Evolutionary conservation across 768 basidiomycete genomes (phyloP), one percentile per base, ranked within the genome.

Genomic region (Trametes sanguinea): DNA sequence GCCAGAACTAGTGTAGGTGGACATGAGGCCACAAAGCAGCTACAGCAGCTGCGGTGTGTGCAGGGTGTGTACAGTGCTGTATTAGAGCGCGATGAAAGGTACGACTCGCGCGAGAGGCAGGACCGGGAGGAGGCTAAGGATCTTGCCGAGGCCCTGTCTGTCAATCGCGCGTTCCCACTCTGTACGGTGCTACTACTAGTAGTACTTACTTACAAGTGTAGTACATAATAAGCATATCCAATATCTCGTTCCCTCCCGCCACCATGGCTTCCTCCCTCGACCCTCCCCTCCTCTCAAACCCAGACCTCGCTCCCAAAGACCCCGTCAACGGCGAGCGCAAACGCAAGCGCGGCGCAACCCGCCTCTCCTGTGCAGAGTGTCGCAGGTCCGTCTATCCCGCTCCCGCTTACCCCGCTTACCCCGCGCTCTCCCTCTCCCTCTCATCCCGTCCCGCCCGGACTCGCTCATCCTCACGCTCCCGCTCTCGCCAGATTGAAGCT

Each of bases 351-450:
- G 89, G 89, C 42, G 89, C 90, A 6, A 89, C 87, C 5, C 82
- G 90, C 45, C 80, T 91, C 48, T 90, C 88, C 11, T 92, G 90
- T 69, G 90, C 90, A 29, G 90, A 92, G 66, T 92, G 90, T 70
- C 81, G 90, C 71, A 82, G 90, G 89, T 87, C 62, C 44, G 73
- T 62, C 53, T 32, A 29, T 29, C 9, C 29, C 27, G 16, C 16
- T 33, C 63, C 50, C 57, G 8, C 42, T 6, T 14, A 13, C 42
- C 16, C 22, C 22, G 22, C 22, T 22, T 22, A 22, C 22, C 22
- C 22, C 22, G 22, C 57, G 45, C 61, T 45, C 35, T 43, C 39
- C 43, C 51, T 44, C 33, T 39, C 54, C 22, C 61, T 59, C 10
- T 37, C 29, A 29, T 29, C 54, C 32, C 40, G 37, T 33, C 48